Percentiles rank a stretch among this genome's conserved stretches.
Conservation (phyloP, 192 early-diverging fungal species). For the Geranomyces michiganensis region DNA sequence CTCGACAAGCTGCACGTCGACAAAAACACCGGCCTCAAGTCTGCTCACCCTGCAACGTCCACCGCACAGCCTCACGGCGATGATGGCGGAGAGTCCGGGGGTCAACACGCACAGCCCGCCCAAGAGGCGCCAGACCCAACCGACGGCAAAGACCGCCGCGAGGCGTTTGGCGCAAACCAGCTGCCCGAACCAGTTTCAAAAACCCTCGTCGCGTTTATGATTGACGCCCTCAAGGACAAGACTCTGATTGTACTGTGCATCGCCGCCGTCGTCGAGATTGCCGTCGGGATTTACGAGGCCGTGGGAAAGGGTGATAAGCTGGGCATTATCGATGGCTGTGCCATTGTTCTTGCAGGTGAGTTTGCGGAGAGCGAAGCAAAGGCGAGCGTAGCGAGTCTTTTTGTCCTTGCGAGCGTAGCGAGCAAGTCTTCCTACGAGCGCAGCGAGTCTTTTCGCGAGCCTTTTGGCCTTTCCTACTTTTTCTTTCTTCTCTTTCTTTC, state of each 20-base stretch:
- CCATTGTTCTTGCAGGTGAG: constrained; percentile 73
- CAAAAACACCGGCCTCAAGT: constrained; percentile 33
- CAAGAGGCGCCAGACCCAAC: not conserved
- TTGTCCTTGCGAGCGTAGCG: too few relatives aligned
- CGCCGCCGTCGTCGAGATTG: constrained; percentile 81
- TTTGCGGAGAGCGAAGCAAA: constrained; percentile 33
- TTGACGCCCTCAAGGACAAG: constrained; percentile 53
- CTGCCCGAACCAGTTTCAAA: constrained; percentile 40
- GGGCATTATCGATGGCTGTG: constrained; percentile 67
- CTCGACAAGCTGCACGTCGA: constrained; percentile 40
- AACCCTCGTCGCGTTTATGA: constrained; percentile 45
- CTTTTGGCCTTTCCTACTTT: not conserved
- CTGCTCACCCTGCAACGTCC: not conserved
- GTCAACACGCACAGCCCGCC: not conserved
- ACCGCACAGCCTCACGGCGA: not conserved
- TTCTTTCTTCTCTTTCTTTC: not conserved
- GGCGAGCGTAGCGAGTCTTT: too few relatives aligned
- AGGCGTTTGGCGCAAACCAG: constrained; percentile 45
- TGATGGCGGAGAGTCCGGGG: not conserved
- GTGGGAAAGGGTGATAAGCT: constrained; percentile 65
- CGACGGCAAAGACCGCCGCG: constrained; percentile 3
- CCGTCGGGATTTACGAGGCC: constrained; percentile 85
- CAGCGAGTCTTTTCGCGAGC: too few relatives aligned
- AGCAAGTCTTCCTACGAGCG: too few relatives aligned
- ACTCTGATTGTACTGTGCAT: constrained; percentile 81